Base-by-base conservation (phyloP, 805 yeast species). In the Naumovozyma castellii region DNA sequence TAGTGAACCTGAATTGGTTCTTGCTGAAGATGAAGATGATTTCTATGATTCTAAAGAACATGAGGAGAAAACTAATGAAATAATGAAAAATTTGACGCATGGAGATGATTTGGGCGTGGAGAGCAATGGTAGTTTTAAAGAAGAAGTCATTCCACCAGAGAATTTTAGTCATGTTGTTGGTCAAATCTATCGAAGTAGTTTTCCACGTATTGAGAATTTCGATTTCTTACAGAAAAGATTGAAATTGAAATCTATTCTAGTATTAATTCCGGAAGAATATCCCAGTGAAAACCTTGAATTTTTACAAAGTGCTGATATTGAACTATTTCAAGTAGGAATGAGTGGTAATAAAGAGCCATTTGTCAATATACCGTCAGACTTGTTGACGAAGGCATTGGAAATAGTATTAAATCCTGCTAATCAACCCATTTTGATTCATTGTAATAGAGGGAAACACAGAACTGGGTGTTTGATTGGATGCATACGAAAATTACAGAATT, bases 401-500 rank as follows among this genome's bases (percentile, higher is more conserved):
- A 81, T 87, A 27, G 84, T 86, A 12, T 59, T 86, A 13, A 71
- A 92, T 53, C 96, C 97, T 0, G 78, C 59, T 17, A 90, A 92
- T 61, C 97, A 87, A 43, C 98, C 98, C 2, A 68, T 92, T 10
- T 66, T 92, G 46, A 84, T 92, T 34, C 98, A 92, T 61, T 92
- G 98, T 64, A 92, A 92, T 63, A 68, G 96, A 43, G 98, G 98
- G 9, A 92, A 90, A 59, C 98, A 92, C 60, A 71, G 98, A 50
- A 92, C 98, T 0, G 98, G 98, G 0, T 92, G 97, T 60, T 68
- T 92, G 13, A 88, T 92, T 22, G 98, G 98, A 2, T 90, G 96
- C 55, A 70, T 92, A 27, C 66, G 98, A 44, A 70, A 92, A 51
- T 64, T 88, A 39, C 97, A 90, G 56, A 78, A 80, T 44, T 92